A percentile compares a stretch with the other conserved stretches of the same genome.
Evolutionary conservation across 2,329 filamentous ascomycete genomes (phyloP).

Genomic region (Exophiala xenobiotica): DNA sequence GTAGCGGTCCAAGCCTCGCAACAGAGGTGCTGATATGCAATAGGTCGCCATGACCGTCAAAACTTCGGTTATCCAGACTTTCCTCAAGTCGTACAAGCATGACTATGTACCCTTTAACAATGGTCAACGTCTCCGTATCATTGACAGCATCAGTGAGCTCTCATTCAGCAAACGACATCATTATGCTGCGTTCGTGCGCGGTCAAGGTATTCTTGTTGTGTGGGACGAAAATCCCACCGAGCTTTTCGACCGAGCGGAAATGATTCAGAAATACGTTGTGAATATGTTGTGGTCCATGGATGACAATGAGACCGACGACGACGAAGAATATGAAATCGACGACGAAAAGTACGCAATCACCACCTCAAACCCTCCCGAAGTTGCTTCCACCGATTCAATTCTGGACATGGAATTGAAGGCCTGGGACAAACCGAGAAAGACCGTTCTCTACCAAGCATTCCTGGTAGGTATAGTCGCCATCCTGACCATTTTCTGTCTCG

Average conservation of each 20-base stretch:
- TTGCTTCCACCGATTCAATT: not conserved
- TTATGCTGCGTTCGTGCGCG: constrained; percentile 61
- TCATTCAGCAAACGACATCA: constrained; percentile 63
- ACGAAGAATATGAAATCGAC: not conserved
- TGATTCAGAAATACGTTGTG: constrained; percentile 46
- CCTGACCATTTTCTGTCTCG: constrained; percentile 12
- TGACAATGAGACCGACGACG: constrained; percentile 1
- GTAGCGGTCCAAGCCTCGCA: constrained; percentile 32
- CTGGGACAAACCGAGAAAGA: constrained; percentile 10
- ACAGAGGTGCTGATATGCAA: constrained; percentile 48
- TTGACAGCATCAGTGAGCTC: constrained; percentile 57
- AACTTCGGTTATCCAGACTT: constrained; percentile 62
- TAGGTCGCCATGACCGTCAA: constrained; percentile 66
- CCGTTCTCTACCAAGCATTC: constrained; percentile 6
- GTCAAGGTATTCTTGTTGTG: constrained; percentile 52
- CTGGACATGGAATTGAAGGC: not conserved
- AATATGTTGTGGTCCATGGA: constrained; percentile 11
- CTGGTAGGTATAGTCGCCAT: constrained; percentile 8
- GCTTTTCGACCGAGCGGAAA: constrained; percentile 53
- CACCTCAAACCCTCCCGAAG: not conserved
- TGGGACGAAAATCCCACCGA: constrained; percentile 63
- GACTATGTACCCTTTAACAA: constrained; percentile 56
- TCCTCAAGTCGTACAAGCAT: constrained; percentile 53
- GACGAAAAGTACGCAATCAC: constrained; percentile 3
- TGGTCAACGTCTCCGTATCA: constrained; percentile 61